phyloP scores from a whole-genome alignment of 2,329 filamentous ascomycete genomes.

The Stagonosporopsis cucurbitacearum region DNA sequence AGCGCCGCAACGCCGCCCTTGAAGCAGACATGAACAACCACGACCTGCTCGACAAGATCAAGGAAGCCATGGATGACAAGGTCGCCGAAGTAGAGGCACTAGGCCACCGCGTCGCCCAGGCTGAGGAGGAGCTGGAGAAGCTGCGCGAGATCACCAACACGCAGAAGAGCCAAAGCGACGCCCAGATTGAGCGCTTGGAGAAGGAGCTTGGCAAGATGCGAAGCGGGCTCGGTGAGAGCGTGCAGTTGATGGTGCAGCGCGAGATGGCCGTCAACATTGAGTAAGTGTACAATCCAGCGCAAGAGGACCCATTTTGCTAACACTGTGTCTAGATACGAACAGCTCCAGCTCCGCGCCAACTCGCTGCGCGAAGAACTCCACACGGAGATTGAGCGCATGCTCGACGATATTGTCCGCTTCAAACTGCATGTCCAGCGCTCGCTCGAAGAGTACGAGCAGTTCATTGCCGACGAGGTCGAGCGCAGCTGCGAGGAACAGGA shows the following conservation, averaged over 20 bases:
- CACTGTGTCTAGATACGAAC: slow-evolving; percentile 73
- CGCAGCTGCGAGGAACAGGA: slow-evolving; percentile 60
- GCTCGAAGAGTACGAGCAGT: slow-evolving; percentile 91
- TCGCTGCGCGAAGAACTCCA: slow-evolving; percentile 95
- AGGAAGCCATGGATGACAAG: slow-evolving; percentile 97
- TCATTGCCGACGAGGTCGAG: slow-evolving; percentile 93
- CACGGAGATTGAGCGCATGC: slow-evolving; percentile 92
- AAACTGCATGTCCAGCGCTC: slow-evolving; percentile 96
- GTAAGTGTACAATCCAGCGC: slow-evolving; percentile 58
- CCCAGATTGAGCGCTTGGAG: slow-evolving; percentile 98
- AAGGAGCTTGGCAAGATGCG: slow-evolving; percentile 97
- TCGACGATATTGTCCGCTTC: slow-evolving; percentile 98
- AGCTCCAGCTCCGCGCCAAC: slow-evolving; percentile 83
- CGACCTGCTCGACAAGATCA: slow-evolving; percentile 90
- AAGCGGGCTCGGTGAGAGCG: slow-evolving; percentile 78
- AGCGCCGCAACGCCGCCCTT: slow-evolving; percentile 79
- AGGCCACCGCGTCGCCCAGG: slow-evolving; percentile 84
- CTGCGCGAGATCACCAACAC: slow-evolving; percentile 86
- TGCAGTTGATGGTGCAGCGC: slow-evolving; percentile 89
- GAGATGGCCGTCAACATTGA: slow-evolving; percentile 98
- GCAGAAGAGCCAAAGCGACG: slow-evolving; percentile 86
- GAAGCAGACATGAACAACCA: slow-evolving; percentile 95
- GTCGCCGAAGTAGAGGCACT: slow-evolving; percentile 89
- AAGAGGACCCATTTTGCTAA: slow-evolving; percentile 8
- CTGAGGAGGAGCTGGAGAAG: slow-evolving; percentile 92